These are phyloP conservation scores for Russula foetens DNA, from an alignment of 768 basidiomycete species.

Conservation along the genomic window DNA sequence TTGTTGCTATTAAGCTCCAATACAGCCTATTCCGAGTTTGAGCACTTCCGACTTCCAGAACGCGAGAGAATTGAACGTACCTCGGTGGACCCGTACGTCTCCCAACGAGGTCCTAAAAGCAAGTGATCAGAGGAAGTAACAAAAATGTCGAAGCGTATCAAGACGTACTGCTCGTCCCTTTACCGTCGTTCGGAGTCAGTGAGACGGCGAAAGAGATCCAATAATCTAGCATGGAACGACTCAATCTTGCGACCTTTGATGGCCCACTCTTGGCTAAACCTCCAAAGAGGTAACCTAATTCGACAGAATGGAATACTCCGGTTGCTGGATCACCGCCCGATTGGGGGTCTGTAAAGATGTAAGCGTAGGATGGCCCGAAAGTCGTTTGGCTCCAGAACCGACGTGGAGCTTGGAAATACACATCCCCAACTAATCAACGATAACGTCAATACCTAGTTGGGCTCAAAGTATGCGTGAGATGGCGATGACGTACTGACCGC, in stretches of 20 bases:
- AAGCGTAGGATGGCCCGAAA: conserved; percentile 32
- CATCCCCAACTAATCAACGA: conserved; percentile 29
- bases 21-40: background rate
- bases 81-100: background rate
- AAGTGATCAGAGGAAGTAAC: background rate
- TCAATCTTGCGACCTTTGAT: conserved; percentile 21
- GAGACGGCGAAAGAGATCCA: conserved; percentile 41
- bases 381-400: conserved; percentile 36
- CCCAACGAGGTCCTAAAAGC: background rate
- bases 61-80: background rate
- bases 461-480: background rate
- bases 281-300: conserved; percentile 21
- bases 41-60: background rate
- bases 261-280: background rate
- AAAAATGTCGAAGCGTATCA: background rate
- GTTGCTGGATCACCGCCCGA: conserved; percentile 8
- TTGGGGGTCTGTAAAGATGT: conserved; percentile 35
- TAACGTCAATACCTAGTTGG: background rate
- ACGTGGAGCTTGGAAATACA: conserved; percentile 33
- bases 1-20: conserved; percentile 6
- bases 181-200: conserved; percentile 23
- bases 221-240: conserved; percentile 34
- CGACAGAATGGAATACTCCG: conserved; percentile 19
- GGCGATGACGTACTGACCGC: conserved; percentile 22
- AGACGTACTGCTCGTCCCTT: conserved; percentile 28